phyloP scores from a whole-genome alignment of 2,329 filamentous ascomycete genomes.

The Aphanoascus verrucosus region DNA sequence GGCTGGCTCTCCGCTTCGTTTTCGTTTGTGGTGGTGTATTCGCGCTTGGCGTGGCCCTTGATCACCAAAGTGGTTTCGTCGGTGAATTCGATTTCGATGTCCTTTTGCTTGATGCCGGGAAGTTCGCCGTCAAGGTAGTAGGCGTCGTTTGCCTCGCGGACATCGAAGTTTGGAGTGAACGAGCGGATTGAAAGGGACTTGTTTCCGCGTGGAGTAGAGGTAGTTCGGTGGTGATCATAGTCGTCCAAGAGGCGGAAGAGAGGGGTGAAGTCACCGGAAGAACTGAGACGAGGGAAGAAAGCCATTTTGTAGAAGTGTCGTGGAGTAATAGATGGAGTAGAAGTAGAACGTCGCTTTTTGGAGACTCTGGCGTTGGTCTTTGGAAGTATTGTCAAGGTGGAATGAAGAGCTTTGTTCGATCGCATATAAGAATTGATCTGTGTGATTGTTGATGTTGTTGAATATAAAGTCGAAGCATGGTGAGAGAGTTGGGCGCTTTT shows the following conservation, averaged over 20 bases:
- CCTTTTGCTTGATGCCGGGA: conserved; percentile 34
- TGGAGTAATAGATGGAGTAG: neutral
- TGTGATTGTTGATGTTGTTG: conserved; percentile 5
- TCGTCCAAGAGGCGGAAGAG: conserved; percentile 37
- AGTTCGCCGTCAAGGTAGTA: conserved; percentile 39
- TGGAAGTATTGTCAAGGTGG: conserved; percentile 9
- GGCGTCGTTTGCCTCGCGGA: conserved; percentile 31
- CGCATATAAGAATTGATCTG: conserved; percentile 1
- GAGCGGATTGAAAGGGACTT: conserved; percentile 17
- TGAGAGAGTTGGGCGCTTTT: conserved; percentile 9
- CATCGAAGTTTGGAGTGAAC: conserved; percentile 36
- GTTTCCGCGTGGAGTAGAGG: neutral
- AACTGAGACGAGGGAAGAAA: conserved; percentile 28
- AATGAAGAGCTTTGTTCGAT: conserved; percentile 9
- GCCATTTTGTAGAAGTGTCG: conserved; percentile 28
- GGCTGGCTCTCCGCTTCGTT: conserved; percentile 17
- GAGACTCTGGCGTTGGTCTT: neutral
- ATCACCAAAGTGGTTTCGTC: conserved; percentile 37
- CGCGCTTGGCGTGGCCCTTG: conserved; percentile 31
- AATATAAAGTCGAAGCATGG: conserved; percentile 1
- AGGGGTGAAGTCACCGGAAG: conserved; percentile 28
- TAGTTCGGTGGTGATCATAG: conserved; percentile 28
- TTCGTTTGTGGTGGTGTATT: conserved; percentile 21
- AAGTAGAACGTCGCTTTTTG: neutral
- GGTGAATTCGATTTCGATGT: conserved; percentile 39